These are phyloP conservation scores for Penstemon newberryi DNA, from an alignment of 257 asterid genomes.

Conservation along the genomic window DNA sequence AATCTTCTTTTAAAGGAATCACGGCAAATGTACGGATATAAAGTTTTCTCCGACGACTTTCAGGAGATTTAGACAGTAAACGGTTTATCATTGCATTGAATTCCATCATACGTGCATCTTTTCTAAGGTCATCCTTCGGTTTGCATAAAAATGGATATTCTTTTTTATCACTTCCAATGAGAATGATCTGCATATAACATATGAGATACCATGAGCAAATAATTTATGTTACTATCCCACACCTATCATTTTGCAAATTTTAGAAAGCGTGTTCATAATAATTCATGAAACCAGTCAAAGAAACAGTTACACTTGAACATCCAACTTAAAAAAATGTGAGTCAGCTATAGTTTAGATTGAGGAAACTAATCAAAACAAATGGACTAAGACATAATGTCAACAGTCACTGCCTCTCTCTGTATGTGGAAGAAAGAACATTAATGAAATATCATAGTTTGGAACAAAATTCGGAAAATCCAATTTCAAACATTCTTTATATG, in stretches of 20 bases:
- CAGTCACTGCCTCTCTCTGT: conserved; percentile 6
- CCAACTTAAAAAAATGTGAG: conserved; percentile 14
- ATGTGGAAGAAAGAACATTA: background rate
- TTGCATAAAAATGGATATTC: conserved; percentile 94
- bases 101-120: conserved; percentile 99
- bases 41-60: conserved; percentile 96
- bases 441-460: conserved; percentile 1
- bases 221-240: no score
- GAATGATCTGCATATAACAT: conserved; percentile 58
- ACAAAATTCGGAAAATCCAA: conserved; percentile 21
- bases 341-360: background rate
- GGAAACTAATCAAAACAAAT: conserved; percentile 13
- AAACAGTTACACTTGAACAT: conserved; percentile 4
- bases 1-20: conserved; percentile 91
- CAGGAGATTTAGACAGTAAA: conserved; percentile 76
- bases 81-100: conserved; percentile 97
- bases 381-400: conserved; percentile 12
- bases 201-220: conserved; percentile 11
- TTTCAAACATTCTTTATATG: conserved; percentile 13
- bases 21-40: conserved; percentile 95
- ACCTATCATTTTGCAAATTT: background rate
- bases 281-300: conserved; percentile 20
- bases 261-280: conserved; percentile 16
- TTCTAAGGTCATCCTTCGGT: conserved; percentile 96
- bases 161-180: conserved; percentile 89